Evolutionary conservation across 2,329 filamentous ascomycete species (phyloP).

Genomic region (Sporothrix schenckii): DNA sequence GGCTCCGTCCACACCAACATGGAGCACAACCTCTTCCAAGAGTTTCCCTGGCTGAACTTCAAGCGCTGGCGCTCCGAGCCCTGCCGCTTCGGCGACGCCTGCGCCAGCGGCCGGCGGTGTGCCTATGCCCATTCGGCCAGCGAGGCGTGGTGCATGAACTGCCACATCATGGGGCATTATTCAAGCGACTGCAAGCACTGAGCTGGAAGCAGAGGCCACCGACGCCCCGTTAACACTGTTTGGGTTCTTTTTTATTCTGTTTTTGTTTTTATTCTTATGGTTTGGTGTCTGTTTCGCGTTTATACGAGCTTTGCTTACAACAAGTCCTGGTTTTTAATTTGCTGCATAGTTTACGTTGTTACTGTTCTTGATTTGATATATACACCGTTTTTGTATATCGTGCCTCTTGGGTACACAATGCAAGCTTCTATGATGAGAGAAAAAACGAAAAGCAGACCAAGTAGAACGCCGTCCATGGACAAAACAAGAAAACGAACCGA

Average conservation of each 20-base stretch:
- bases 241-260: background rate
- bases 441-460: background rate
- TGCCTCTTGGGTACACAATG: background rate
- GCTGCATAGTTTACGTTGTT: too few relatives aligned
- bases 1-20: conserved; percentile 24
- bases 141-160: conserved; percentile 5
- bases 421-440: background rate
- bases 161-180: conserved; percentile 1
- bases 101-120: background rate
- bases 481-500: background rate
- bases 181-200: background rate
- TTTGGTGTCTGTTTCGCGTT: background rate
- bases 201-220: background rate
- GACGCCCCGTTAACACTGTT: background rate
- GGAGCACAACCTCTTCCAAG: conserved; percentile 26
- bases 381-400: background rate
- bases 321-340: too few relatives aligned
- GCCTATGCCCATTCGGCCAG: background rate
- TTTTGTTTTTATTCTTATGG: background rate
- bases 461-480: conserved; percentile 4
- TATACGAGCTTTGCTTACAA: background rate
- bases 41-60: background rate
- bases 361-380: background rate
- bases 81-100: background rate
- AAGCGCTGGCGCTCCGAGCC: background rate